Evolutionary conservation across 495 filamentous ascomycete genomes (phyloP), one percentile per base, ranked within the genome.

Genomic region (Xylaria bambusicola): DNA sequence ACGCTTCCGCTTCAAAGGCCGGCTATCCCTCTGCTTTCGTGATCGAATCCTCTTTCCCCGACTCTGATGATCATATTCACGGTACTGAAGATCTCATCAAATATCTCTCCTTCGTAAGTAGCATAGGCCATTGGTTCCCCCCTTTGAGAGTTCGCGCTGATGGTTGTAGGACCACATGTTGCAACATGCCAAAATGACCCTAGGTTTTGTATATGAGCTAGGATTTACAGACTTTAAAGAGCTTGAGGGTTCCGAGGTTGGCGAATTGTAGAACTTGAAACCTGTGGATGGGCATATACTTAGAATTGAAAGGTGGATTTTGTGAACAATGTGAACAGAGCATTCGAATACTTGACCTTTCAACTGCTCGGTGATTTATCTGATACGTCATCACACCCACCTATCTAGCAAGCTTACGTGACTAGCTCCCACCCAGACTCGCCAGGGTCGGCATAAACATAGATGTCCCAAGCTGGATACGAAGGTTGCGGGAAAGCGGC

Each of bases 1-100:
- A 99, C 68, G 94, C 94, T 12, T 93, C 88, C n/a, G 95, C 94
- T 21, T 92, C 88, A 65, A 94, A 96, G 76, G 93, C 92, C 46
- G 94, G 94, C 21, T 99, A 98, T 66, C 91, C 94, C 0, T 90
- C 90, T 0, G 92, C 94, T 21, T 97, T 98, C 67, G 95, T 97
- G 12, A 97, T 97, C 58, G 94, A 99, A 74, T 90, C 88, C 21
- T 85, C 88, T 24, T 95, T 97, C 65, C 84, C 88, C 72, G 84
- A 94, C 66, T 89, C 84, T 26, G 89, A 96, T 71, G 85, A 90
- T 72, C 86, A 92, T 62, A 97, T 98, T 66, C 95, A 98, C 73
- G 88, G 88, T 21, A 91, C 90, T 2, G 89, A 95, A 49, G 94
- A 99, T 71, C 80, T 82, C 70, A 88, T 97, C 65, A 84, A 94